Base-by-base conservation (phyloP, 345 rosid species). In the Dipteronia sinensis region DNA sequence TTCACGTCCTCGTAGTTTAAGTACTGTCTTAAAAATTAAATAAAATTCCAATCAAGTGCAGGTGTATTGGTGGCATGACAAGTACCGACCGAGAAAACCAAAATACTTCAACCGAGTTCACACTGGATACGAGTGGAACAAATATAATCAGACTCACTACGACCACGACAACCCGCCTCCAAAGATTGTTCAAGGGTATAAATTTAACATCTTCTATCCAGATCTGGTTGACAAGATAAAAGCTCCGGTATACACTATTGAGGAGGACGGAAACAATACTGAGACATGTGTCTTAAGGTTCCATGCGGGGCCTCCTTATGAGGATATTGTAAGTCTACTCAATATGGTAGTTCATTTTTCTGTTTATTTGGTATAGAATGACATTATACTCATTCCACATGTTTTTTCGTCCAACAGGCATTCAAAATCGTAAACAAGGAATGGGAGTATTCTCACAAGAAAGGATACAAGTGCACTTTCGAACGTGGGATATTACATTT, bases 31-130 rank as follows among this genome's bases (percentile, higher is more conserved):
- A 44, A 53, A n/a, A n/a, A 17, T 51, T 67, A 68, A 42, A 9
- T 16, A 71, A 25, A 23, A 64, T 65, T 65, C 34, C 46, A 49
- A 65, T 22, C 65, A 79, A 71, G 8, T 76, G 72, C 86, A 92
- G 94, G 98, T 90, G 10, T 95, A 95, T 64, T 93, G 99, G 99
- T 95, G 99, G 99, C 99, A 95, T 80, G 99, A 95, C 85, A 95
- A 95, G 82, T 95, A 93, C 74, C 87, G 97, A 56, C 98, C 99
- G 6, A 83, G 99, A 86, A 95, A 95, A 73, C 99, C 99, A 0
- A 95, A 93, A 74, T 93, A 95, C 75, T 95, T 92, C 87, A 95
- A 93, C 80, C 87, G 99, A 8, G 98, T 93, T n/a, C 99, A 95
- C 85, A 95, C 99, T 13, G 99, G 99, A 66, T 95, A 93, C 31